Percentiles rank a stretch among this genome's conserved stretches.
phyloP scores from a whole-genome alignment of 1,284 basidiomycete species.

The Spongiforma sp. region DNA sequence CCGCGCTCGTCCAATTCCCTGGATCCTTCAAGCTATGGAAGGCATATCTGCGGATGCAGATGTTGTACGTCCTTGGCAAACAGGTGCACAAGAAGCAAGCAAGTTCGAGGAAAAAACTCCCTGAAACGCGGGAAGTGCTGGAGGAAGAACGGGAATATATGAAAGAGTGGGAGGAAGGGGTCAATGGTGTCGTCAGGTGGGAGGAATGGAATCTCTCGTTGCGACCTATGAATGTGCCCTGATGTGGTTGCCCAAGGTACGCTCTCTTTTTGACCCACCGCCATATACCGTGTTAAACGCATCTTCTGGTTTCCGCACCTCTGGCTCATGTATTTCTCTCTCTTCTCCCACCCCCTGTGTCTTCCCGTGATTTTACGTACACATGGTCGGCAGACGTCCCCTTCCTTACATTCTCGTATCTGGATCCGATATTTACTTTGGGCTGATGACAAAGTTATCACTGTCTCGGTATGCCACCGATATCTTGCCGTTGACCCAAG shows the following conservation, averaged over 20 bases:
- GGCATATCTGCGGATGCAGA: conserved; percentile 85
- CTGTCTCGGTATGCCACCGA: conserved; percentile 88
- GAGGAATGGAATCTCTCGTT: conserved; percentile 92
- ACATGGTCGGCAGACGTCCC: conserved; percentile 93
- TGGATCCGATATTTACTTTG: conserved; percentile 97
- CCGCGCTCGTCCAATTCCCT: conserved; percentile 89
- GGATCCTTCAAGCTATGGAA: conserved; percentile 96
- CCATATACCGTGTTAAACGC: conserved; percentile 15
- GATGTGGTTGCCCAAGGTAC: conserved; percentile 90
- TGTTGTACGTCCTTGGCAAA: conserved; percentile 87
- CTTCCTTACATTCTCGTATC: conserved; percentile 91
- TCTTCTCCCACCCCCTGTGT: conserved; percentile 91
- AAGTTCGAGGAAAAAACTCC: conserved; percentile 86
- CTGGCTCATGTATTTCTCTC: conserved; percentile 92
- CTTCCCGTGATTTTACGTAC: conserved; percentile 86
- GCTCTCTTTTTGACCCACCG: conserved; percentile 29
- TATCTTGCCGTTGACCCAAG: conserved; percentile 88
- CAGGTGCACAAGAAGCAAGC: conserved; percentile 72
- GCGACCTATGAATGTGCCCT: conserved; percentile 92
- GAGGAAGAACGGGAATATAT: conserved; percentile 83
- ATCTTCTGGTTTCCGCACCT: conserved; percentile 80
- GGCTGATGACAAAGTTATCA: conserved; percentile 83
- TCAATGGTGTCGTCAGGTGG: conserved; percentile 91
- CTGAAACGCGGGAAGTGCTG: conserved; percentile 86
- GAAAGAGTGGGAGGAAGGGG: conserved; percentile 82